Base-by-base conservation (phyloP, 1,284 basidiomycete species). In the Erythrobasidium hasegawianum region DNA sequence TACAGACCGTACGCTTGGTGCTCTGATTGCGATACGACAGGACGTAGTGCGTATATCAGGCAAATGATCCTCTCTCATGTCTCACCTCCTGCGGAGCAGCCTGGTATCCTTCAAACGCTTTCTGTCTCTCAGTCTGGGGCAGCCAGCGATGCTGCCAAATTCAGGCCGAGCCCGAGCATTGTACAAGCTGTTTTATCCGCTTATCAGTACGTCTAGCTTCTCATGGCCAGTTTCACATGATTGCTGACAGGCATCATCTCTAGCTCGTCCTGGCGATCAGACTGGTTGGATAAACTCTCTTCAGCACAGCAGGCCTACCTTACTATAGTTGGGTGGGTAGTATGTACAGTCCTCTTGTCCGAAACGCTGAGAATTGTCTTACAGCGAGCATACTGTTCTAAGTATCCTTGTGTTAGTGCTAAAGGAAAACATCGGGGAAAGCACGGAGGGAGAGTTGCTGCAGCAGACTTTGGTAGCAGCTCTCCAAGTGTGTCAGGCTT, bases 391-490 rank as follows among this genome's bases (percentile, higher is more conserved):
- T 27, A 64, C 61, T 2, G 26, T 26, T n/a, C 39, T 64, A 2
- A 56, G 53, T 22, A 59, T 64, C 4, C 52, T 59, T 24, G 56
- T 64, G n/a, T 40, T 29, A 26, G 53, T 50, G 2, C 20, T 64
- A 7, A 58, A 52, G 18, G 61, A 52, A 9, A 52, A 64, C 24
- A 43, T 64, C 5, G 61, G 61, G 5, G 29, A 64, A 27, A 22
- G 27, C n/a, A 45, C 61, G 11, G 61, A 64, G 20, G 47, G 52
- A 10, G 55, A 50, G 5, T 22, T 64, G 10, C 24, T 64, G 20
- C 61, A 64, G 22, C 53, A 64, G 38, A 26, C 53, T 41, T 53
- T 64, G 16, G 26, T 64, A 39, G 61, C 61, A 4, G 61, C 61
- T 9, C 29, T 64, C 3, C 61, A 64, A 27, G 56, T 53, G 11